Evolutionary conservation across 2,329 filamentous ascomycete species (phyloP).

Genomic region (Leptographium galeiforme): DNA sequence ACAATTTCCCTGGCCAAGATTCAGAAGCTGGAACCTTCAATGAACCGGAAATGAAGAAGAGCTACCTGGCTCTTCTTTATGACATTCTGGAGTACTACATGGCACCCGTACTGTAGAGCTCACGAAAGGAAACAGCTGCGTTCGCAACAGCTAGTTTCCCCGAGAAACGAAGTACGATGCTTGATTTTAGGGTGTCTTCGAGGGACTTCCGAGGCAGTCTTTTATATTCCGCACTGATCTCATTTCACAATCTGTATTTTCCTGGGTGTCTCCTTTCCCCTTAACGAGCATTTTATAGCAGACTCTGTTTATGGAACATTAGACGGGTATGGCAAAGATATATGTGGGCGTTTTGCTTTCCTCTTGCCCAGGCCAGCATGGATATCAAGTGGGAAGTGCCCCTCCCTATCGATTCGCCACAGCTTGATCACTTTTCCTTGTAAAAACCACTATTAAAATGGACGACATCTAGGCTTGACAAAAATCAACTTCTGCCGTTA

Average conservation of each 20-base stretch:
- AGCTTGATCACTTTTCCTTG: too few species aligned
- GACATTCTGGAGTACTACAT: conserved; percentile 40
- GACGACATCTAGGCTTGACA: too few species aligned
- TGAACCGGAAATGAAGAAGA: conserved; percentile 11
- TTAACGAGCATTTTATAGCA: background rate
- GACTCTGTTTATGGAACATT: background rate
- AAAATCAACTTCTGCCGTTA: too few species aligned
- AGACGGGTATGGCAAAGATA: background rate
- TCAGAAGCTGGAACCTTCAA: conserved; percentile 17
- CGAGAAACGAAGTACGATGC: background rate
- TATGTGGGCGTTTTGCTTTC: background rate
- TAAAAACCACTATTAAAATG: too few species aligned
- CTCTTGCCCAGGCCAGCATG: background rate
- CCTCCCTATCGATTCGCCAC: too few species aligned
- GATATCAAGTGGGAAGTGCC: background rate
- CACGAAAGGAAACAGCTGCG: background rate
- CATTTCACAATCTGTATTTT: background rate
- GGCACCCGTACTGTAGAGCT: conserved; percentile 30
- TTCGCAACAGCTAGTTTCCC: background rate
- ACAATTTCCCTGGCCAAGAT: background rate
- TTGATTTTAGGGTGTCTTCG: background rate
- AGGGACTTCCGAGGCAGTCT: background rate
- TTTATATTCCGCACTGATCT: background rate
- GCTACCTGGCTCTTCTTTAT: conserved; percentile 37
- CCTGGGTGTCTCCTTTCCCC: too few species aligned